Evolutionary conservation across 345 rosid species (phyloP), one percentile per base, ranked within the genome.

Genomic region (Rhizophora mangle): DNA sequence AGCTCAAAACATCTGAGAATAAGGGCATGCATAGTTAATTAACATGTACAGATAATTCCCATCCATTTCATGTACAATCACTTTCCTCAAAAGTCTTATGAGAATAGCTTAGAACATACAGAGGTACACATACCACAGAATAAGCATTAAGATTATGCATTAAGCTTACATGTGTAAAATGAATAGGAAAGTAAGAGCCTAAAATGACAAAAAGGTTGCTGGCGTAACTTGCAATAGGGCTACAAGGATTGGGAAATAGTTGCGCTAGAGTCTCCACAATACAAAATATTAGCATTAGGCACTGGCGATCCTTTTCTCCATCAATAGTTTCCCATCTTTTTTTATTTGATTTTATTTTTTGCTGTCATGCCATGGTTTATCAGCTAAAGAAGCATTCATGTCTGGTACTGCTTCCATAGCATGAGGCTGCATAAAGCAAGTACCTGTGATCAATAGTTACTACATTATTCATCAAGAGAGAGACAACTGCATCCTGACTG

Each of bases 231-330:
- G 87, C 83, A 29, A 92, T 68, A 62, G 93, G 89, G 71, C 90
- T 88, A 72, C 70, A 74, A 43, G 93, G 81, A 80, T 86, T 88
- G 22, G 96, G 87, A 79, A 86, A 88, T 64, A 86, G 71, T 72
- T 37, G 83, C 54, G 78, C 86, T 80, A 85, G 74, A 72, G 85
- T 69, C 85, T 88, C 89, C 54, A 92, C 78, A 74, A 92, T 85
- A 79, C 84, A 89, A 84, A 94, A 94, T 64, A 89, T 83, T 62
- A 87, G 79, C 80, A 88, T 64, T 82, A 92, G 76, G 79, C 99
- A 94, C 24, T 83, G 85, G 49, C 97, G 99, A 83, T 94, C 97
- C 79, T 85, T 91, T 83, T 94, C 98, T 71, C 81, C 92, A 68
- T 89, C 97, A 64, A 92, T 71, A n/a, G n/a, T n/a, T n/a, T n/a